Conservation (phyloP, 1,284 basidiomycete species). For the Sparassis latifolia region DNA sequence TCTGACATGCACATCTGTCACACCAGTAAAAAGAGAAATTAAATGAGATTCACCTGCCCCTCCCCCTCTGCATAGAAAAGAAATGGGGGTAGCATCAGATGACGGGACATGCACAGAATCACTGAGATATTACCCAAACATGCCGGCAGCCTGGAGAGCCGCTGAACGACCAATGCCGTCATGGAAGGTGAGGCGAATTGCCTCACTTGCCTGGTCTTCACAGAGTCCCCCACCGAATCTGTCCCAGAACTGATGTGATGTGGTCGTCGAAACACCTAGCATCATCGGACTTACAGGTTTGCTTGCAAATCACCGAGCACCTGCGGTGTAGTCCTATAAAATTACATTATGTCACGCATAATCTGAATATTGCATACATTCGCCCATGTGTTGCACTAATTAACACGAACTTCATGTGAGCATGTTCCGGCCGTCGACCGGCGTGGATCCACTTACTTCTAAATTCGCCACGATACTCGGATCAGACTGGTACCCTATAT, state of each 20-base stretch:
- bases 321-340: neutral
- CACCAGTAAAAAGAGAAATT: neutral
- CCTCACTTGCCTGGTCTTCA: slow-evolving; percentile 10
- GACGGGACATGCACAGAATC: too few relatives aligned
- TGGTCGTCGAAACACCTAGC: neutral
- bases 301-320: slow-evolving; percentile 9
- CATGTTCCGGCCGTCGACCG: too few relatives aligned
- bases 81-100: neutral
- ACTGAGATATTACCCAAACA: neutral
- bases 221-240: slow-evolving; percentile 10
- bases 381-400: too few relatives aligned
- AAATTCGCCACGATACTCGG: too few relatives aligned
- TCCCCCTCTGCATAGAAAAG: neutral
- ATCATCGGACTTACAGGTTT: slow-evolving; percentile 6
- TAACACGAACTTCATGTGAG: too few relatives aligned
- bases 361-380: too few relatives aligned
- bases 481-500: too few relatives aligned
- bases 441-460: too few relatives aligned
- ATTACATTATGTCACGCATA: too few relatives aligned
- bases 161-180: slow-evolving; percentile 11
- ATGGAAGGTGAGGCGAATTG: slow-evolving; percentile 12
- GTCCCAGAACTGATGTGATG: neutral
- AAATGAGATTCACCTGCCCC: slow-evolving; percentile 1
- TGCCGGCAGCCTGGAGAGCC: slow-evolving; percentile 3
- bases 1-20: slow-evolving; percentile 14